A percentile compares a stretch with the other conserved stretches of the same genome.
phyloP scores from a whole-genome alignment of 106 monocot genomes.

The Allium fistulosum region DNA sequence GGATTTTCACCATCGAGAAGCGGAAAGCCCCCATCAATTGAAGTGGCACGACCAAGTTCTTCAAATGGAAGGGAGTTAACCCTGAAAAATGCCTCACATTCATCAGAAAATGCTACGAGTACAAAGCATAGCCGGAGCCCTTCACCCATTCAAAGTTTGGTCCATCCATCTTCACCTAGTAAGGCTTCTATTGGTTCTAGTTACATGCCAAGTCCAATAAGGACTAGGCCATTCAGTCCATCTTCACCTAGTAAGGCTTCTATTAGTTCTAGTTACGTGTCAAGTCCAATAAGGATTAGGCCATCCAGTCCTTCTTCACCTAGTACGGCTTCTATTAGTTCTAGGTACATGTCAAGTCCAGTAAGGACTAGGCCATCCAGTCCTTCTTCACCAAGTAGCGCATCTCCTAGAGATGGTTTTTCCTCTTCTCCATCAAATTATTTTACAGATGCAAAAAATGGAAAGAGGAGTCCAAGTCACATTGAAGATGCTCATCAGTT shows the following conservation, averaged over 20 bases:
- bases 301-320: slow-evolving; percentile 23
- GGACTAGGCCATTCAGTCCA: slow-evolving; percentile 39
- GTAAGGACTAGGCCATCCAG: slow-evolving; percentile 32
- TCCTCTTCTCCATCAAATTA: slow-evolving; percentile 42
- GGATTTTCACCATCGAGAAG: slow-evolving; percentile 44
- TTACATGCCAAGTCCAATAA: slow-evolving; percentile 19
- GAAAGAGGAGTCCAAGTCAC: slow-evolving; percentile 41
- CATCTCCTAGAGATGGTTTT: slow-evolving; percentile 12
- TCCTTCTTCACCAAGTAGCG: slow-evolving; percentile 18
- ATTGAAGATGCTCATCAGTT: slow-evolving; percentile 71
- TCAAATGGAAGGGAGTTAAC: slow-evolving; percentile 8
- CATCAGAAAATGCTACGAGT: slow-evolving; percentile 8
- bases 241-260: background rate
- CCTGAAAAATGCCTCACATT: slow-evolving; percentile 10
- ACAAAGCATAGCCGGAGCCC: slow-evolving; percentile 29
- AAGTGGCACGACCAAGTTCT: slow-evolving; percentile 11
- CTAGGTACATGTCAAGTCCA: slow-evolving; percentile 23
- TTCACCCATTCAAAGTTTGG: slow-evolving; percentile 15
- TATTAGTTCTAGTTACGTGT: slow-evolving; percentile 9
- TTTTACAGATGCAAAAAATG: slow-evolving; percentile 35
- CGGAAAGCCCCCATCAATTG: slow-evolving; percentile 9
- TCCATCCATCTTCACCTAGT: slow-evolving; percentile 47
- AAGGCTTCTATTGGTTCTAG: slow-evolving; percentile 22
- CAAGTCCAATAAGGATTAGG: slow-evolving; percentile 29
- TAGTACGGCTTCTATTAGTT: background rate